A percentile compares a stretch with the other conserved stretches of the same genome.
Conservation (phyloP, 202 grass and related monocot genomes). For the Zoysia matrella region DNA sequence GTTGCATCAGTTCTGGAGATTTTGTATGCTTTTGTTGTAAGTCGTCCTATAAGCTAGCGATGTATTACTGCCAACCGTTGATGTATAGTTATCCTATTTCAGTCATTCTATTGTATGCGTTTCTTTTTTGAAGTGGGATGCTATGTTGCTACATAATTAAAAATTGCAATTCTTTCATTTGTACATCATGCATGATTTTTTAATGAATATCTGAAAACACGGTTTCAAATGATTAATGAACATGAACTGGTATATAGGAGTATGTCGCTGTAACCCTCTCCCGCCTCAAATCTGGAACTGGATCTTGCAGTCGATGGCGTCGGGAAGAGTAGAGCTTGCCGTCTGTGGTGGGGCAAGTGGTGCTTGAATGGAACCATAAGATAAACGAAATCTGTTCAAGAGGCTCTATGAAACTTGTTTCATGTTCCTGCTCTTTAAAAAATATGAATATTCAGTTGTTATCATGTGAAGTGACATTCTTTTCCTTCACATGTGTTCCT, state of each 20-base stretch:
- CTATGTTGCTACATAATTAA: slow-evolving; percentile 2
- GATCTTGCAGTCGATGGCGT: too few species aligned
- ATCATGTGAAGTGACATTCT: slow-evolving; percentile 14
- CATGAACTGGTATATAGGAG: too few species aligned
- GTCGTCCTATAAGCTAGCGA: slow-evolving; percentile 38
- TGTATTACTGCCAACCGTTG: slow-evolving; percentile 50
- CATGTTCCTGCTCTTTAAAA: neutral
- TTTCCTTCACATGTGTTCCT: neutral
- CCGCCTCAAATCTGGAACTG: too few species aligned
- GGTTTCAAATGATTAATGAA: too few species aligned
- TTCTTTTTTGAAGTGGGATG: neutral
- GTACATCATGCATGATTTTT: neutral
- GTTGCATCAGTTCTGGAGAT: slow-evolving; percentile 36
- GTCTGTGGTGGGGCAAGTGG: too few species aligned
- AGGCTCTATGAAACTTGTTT: neutral
- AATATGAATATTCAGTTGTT: neutral
- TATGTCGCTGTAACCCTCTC: too few species aligned
- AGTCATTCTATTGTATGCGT: neutral
- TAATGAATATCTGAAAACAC: neutral
- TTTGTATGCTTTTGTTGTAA: slow-evolving; percentile 46
- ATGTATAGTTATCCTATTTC: slow-evolving; percentile 50
- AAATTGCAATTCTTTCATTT: neutral
- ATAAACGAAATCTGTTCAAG: too few species aligned
- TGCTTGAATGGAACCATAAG: too few species aligned
- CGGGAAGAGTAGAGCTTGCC: too few species aligned